phyloP scores from a whole-genome alignment of 768 basidiomycete species.

The Trametes punicea region DNA sequence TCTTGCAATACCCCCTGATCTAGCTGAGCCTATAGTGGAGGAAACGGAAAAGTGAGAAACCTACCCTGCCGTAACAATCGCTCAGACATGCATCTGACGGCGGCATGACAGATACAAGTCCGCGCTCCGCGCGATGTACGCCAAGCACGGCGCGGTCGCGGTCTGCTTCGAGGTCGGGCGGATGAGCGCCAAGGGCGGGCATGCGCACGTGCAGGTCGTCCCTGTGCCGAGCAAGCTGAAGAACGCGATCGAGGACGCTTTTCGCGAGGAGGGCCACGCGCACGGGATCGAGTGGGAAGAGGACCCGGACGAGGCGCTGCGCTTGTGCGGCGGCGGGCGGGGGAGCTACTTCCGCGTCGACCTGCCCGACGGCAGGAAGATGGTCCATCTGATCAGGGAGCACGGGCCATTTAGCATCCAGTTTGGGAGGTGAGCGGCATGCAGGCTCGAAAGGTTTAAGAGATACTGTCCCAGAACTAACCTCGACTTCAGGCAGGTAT shows the following conservation, averaged over 20 bases:
- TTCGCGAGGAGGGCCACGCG: conserved; percentile 63
- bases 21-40: conserved; percentile 67
- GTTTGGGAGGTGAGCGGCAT: conserved; percentile 79
- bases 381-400: conserved; percentile 84
- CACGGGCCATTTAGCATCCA: conserved; percentile 82
- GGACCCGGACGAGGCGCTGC: conserved; percentile 62
- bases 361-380: conserved; percentile 76
- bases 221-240: conserved; percentile 68
- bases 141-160: conserved; percentile 59
- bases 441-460: neutral
- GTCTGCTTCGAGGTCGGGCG: conserved; percentile 90
- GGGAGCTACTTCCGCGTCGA: conserved; percentile 90
- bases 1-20: conserved; percentile 73
- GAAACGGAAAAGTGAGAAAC: conserved; percentile 73
- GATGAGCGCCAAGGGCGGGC: conserved; percentile 81
- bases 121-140: conserved; percentile 69
- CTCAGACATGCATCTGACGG: neutral
- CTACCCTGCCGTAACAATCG: neutral
- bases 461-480: neutral
- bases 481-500: conserved; percentile 57
- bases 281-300: conserved; percentile 73
- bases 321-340: conserved; percentile 45
- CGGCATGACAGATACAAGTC: conserved; percentile 62
- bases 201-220: conserved; percentile 88
- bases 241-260: conserved; percentile 64